Conservation (phyloP, 768 basidiomycete genomes). For the Leccinum variicolor region DNA sequence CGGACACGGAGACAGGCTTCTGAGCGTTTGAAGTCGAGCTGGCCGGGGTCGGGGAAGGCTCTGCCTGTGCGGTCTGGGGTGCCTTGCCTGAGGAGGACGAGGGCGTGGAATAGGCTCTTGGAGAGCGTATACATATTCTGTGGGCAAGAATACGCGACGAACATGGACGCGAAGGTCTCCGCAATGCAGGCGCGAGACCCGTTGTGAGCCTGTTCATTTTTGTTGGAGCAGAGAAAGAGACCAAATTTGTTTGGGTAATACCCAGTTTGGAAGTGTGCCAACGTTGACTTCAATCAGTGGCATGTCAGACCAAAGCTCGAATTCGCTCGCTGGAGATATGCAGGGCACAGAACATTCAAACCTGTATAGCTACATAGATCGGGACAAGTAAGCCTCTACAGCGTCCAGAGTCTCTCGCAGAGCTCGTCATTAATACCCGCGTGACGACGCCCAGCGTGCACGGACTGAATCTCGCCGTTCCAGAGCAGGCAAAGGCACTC, state of each 20-base stretch:
- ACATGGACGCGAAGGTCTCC: slow-evolving; percentile 9
- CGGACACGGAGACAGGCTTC: slow-evolving; percentile 6
- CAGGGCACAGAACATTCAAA: slow-evolving; percentile 50
- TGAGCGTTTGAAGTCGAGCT: background rate
- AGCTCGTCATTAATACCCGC: background rate
- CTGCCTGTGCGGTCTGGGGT: background rate
- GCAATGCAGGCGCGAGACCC: slow-evolving; percentile 10
- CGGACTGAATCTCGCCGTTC: slow-evolving; percentile 76
- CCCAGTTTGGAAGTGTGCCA: slow-evolving; percentile 14
- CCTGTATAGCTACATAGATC: slow-evolving; percentile 59
- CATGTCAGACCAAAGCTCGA: slow-evolving; percentile 25
- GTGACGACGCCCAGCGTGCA: slow-evolving; percentile 51
- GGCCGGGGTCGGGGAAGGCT: slow-evolving; percentile 2
- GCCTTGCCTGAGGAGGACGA: slow-evolving; percentile 7
- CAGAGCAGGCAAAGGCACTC: slow-evolving; percentile 71
- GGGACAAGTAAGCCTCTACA: slow-evolving; percentile 50
- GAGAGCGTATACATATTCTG: background rate
- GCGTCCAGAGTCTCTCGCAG: background rate
- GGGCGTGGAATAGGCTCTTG: slow-evolving; percentile 18
- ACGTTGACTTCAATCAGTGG: slow-evolving; percentile 10
- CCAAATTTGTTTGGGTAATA: slow-evolving; percentile 21
- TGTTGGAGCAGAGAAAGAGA: background rate
- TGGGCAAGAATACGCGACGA: background rate
- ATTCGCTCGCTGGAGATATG: slow-evolving; percentile 45
- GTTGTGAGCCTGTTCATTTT: slow-evolving; percentile 28